phyloP scores from a whole-genome alignment of 1,284 basidiomycete genomes.

The Ganoderma sinense region DNA sequence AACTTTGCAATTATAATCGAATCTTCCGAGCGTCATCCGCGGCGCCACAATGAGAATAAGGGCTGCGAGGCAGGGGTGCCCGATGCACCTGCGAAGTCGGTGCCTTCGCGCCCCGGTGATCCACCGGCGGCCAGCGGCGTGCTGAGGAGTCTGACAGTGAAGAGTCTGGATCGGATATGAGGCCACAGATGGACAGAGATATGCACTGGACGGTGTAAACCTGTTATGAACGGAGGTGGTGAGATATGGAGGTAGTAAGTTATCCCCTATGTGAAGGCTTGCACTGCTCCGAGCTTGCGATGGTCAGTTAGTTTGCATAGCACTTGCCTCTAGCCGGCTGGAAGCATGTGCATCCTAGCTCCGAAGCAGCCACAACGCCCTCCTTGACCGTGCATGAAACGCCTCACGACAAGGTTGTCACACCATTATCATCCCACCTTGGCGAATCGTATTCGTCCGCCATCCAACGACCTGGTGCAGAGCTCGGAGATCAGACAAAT shows the following conservation, averaged over 20 bases:
- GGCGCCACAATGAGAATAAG: not conserved
- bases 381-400: not conserved
- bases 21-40: not conserved
- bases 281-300: not conserved
- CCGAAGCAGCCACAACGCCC: not conserved
- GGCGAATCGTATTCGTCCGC: no score
- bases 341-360: not conserved
- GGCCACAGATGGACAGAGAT: not conserved
- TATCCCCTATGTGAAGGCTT: no score
- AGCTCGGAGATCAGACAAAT: not conserved
- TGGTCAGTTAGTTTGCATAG: not conserved
- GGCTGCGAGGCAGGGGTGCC: not conserved
- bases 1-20: not conserved
- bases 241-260: no score
- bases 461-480: no score
- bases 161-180: not conserved
- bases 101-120: not conserved
- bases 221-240: not conserved
- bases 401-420: not conserved
- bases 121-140: not conserved
- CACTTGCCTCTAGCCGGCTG: not conserved
- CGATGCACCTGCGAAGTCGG: not conserved
- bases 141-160: not conserved
- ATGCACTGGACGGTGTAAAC: not conserved
- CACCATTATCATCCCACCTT: not conserved